Evolutionary conservation across 2,329 filamentous ascomycete genomes (phyloP).

Genomic region (Cytospora piceae): DNA sequence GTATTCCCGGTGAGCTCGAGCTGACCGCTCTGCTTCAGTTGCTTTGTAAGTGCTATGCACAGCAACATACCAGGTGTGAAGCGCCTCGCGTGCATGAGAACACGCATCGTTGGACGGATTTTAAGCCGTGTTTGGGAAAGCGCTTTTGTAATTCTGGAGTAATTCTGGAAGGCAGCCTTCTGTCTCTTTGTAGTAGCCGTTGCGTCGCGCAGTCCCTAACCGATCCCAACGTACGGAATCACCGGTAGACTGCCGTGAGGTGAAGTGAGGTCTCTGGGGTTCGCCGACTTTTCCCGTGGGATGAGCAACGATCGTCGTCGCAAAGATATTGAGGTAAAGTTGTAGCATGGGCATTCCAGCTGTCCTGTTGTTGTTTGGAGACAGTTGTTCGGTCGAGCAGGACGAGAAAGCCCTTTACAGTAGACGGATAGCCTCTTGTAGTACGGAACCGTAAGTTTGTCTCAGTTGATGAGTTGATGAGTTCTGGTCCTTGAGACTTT

Average conservation of each 20-base stretch:
- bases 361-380: no score
- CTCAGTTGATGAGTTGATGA: not conserved
- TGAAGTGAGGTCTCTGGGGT: not conserved
- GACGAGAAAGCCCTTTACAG: no score
- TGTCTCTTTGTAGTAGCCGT: slow-evolving; percentile 11
- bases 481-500: slow-evolving; percentile 10
- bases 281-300: not conserved
- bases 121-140: not conserved
- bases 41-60: not conserved
- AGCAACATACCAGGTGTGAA: not conserved
- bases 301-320: slow-evolving; percentile 2
- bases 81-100: not conserved
- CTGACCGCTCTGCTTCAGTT: not conserved
- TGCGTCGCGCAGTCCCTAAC: slow-evolving; percentile 9
- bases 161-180: slow-evolving; percentile 11
- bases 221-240: not conserved
- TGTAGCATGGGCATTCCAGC: not conserved
- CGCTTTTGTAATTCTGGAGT: not conserved
- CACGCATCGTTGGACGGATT: not conserved
- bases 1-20: not conserved
- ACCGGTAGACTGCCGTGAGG: not conserved
- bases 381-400: not conserved
- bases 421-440: not conserved
- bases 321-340: not conserved
- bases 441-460: not conserved